Percentiles rank a stretch among this genome's conserved stretches.
These are phyloP conservation scores for Amanita fuliginea DNA, from an alignment of 768 basidiomycete species.

Conservation along the genomic window DNA sequence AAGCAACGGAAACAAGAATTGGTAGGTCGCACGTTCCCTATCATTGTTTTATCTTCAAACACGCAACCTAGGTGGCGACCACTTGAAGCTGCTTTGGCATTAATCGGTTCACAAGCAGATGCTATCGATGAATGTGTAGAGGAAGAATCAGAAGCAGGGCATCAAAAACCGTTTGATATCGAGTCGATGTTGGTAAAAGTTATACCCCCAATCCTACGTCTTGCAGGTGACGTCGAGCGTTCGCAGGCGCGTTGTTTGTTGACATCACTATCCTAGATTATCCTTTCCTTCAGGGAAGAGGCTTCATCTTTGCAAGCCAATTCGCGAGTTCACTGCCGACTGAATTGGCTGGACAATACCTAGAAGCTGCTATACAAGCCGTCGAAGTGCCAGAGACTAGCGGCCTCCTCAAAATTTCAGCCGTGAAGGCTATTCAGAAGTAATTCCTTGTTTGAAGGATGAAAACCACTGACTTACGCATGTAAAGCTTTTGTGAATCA, in stretches of 20 bases:
- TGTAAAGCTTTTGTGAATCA: slow-evolving; percentile 54
- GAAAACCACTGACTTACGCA: slow-evolving; percentile 7
- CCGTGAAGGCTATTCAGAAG: slow-evolving; percentile 92
- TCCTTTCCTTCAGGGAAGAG: slow-evolving; percentile 91
- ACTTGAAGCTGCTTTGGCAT: slow-evolving; percentile 76
- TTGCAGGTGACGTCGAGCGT: slow-evolving; percentile 41
- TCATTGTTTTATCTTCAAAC: slow-evolving; percentile 5
- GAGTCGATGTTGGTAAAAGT: slow-evolving; percentile 65
- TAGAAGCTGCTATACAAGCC: slow-evolving; percentile 79
- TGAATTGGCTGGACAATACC: slow-evolving; percentile 71
- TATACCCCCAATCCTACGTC: slow-evolving; percentile 63
- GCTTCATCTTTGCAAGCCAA: slow-evolving; percentile 90
- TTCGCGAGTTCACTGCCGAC: slow-evolving; percentile 66
- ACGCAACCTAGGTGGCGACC: slow-evolving; percentile 69
- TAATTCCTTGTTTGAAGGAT: slow-evolving; percentile 23
- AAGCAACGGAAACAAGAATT: slow-evolving; percentile 45
- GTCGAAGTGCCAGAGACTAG: slow-evolving; percentile 63
- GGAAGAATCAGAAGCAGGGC: slow-evolving; percentile 58
- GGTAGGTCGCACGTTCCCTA: slow-evolving; percentile 30
- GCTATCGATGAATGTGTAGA: slow-evolving; percentile 67
- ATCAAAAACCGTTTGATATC: slow-evolving; percentile 63
- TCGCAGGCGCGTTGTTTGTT: neutral
- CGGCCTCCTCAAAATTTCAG: slow-evolving; percentile 89
- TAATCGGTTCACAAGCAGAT: slow-evolving; percentile 72
- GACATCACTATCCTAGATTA: slow-evolving; percentile 35